phyloP scores from a whole-genome alignment of 139 green algal species.

The Mychonastes homosphaera region DNA sequence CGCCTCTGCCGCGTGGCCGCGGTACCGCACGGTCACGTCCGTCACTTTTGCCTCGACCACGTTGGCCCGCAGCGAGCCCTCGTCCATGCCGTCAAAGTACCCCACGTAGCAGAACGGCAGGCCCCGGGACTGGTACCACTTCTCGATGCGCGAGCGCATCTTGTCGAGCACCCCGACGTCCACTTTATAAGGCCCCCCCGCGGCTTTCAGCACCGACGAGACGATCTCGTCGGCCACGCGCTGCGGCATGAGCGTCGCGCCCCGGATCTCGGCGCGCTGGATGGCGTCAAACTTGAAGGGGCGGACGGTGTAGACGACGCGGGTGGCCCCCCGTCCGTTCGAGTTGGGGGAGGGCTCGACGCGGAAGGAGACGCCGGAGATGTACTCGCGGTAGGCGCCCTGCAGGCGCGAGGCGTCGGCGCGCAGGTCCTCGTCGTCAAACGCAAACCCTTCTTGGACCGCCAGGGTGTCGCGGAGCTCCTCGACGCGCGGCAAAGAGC shows the following conservation, averaged over 20 bases:
- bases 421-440: slow-evolving; percentile 43
- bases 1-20: not conserved
- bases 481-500: slow-evolving; percentile 27
- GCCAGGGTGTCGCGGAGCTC: slow-evolving; percentile 43
- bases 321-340: slow-evolving; percentile 42
- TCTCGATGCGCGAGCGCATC: slow-evolving; percentile 39
- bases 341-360: slow-evolving; percentile 45
- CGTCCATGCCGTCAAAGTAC: slow-evolving; percentile 53
- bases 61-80: slow-evolving; percentile 41
- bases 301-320: slow-evolving; percentile 32
- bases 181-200: slow-evolving; percentile 26
- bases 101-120: slow-evolving; percentile 55
- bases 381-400: slow-evolving; percentile 38
- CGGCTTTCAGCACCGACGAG: not conserved
- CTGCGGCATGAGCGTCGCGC: slow-evolving; percentile 35
- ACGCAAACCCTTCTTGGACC: slow-evolving; percentile 42
- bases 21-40: slow-evolving; percentile 22
- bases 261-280: slow-evolving; percentile 43
- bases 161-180: slow-evolving; percentile 49
- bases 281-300: slow-evolving; percentile 41
- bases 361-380: slow-evolving; percentile 36
- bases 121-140: slow-evolving; percentile 50
- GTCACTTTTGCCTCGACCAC: slow-evolving; percentile 49
- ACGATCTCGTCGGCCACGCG: slow-evolving; percentile 20
- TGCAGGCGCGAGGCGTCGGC: slow-evolving; percentile 20